These are phyloP conservation scores for Rossbeevera mucosa DNA, from an alignment of 768 basidiomycete genomes.

Conservation along the genomic window DNA sequence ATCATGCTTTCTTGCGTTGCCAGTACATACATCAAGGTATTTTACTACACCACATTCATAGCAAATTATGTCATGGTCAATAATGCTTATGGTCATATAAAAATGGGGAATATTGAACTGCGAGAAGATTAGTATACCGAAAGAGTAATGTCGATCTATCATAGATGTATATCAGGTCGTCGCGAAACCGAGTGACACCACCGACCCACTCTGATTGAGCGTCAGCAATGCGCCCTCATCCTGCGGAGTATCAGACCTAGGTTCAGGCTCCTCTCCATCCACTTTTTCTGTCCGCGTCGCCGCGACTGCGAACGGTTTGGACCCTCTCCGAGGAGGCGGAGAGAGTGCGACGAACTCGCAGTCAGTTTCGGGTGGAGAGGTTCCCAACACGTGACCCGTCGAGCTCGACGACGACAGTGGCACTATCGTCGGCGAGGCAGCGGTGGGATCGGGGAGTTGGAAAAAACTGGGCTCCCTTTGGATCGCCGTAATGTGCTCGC, in stretches of 20 bases:
- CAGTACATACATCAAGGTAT: neutral
- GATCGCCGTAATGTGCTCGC: slow-evolving; percentile 53
- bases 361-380: slow-evolving; percentile 24
- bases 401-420: slow-evolving; percentile 18
- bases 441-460: slow-evolving; percentile 45
- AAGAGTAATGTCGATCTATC: slow-evolving; percentile 16
- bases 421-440: slow-evolving; percentile 23
- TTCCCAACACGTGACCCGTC: neutral
- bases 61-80: neutral
- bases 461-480: slow-evolving; percentile 61
- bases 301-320: slow-evolving; percentile 39
- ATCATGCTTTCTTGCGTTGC: neutral
- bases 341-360: slow-evolving; percentile 49
- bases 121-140: slow-evolving; percentile 13
- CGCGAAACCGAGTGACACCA: slow-evolving; percentile 50
- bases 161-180: slow-evolving; percentile 31
- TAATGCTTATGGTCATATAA: neutral
- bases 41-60: neutral
- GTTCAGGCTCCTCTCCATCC: slow-evolving; percentile 4
- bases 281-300: slow-evolving; percentile 9
- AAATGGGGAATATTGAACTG: neutral
- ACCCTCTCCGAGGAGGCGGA: slow-evolving; percentile 62
- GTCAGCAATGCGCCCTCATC: slow-evolving; percentile 25
- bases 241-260: slow-evolving; percentile 2
- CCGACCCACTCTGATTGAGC: slow-evolving; percentile 48